These are phyloP conservation scores for Aureobasidium leucospermi DNA, from an alignment of 2,329 filamentous ascomycete species.

Conservation along the genomic window DNA sequence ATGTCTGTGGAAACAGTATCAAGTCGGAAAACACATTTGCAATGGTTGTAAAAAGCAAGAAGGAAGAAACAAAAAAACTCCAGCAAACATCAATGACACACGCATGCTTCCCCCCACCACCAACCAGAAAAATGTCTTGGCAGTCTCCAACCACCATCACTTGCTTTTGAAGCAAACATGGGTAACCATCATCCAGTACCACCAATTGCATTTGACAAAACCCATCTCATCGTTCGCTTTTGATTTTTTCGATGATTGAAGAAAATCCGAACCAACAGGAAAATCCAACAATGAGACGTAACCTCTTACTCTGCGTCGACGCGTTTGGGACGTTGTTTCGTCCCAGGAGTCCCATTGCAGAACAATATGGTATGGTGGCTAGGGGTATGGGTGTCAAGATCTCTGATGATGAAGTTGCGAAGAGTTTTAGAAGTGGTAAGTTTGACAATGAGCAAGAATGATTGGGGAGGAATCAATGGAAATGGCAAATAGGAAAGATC, in stretches of 20 bases:
- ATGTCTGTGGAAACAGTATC: too few relatives aligned
- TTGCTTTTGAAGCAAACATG: too few relatives aligned
- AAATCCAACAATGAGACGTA: constrained; percentile 22
- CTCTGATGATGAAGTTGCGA: constrained; percentile 36
- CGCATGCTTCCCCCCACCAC: too few relatives aligned
- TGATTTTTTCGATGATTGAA: not conserved
- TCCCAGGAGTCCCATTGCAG: constrained; percentile 43
- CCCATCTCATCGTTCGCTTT: too few relatives aligned
- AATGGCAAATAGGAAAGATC: not conserved
- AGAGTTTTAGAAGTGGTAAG: constrained; percentile 34
- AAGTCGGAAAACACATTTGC: too few relatives aligned
- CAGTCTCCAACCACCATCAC: too few relatives aligned
- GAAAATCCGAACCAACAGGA: not conserved
- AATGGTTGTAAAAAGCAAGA: too few relatives aligned
- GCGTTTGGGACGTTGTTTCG: constrained; percentile 59
- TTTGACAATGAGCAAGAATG: not conserved
- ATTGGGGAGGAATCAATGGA: not conserved
- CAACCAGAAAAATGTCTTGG: too few relatives aligned
- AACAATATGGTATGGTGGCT: constrained; percentile 50
- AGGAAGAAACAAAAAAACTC: too few relatives aligned
- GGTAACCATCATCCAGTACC: too few relatives aligned
- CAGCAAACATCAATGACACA: too few relatives aligned
- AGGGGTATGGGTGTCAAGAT: constrained; percentile 42
- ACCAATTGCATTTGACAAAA: too few relatives aligned
- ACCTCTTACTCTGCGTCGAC: constrained; percentile 55